Base-by-base conservation (phyloP, 2,329 filamentous ascomycete genomes). In the Neopestalotiopsis clavispora region DNA sequence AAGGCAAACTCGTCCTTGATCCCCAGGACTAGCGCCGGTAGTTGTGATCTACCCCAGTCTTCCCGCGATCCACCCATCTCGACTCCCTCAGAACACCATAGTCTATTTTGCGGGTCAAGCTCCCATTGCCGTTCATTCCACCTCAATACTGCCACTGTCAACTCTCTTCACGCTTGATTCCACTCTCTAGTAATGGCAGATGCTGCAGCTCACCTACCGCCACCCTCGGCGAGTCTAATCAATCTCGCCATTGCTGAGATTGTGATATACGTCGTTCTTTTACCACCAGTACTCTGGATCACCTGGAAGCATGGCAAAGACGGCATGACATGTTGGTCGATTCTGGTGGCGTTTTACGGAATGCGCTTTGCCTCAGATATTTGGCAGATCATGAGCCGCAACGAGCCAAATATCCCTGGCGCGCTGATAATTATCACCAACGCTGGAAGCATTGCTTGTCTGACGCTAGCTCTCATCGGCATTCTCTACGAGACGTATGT, bases 361-460 rank as follows among this genome's bases (percentile, higher is more conserved):
- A 40, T 63, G 60, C 32, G 60, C 20, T 63, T 63, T 42, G 60
- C 60, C 4, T 63, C 60, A n/a, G 60, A 63, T n/a, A 63, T 63
- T 23, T 63, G 38, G 32, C 60, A 63, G 38, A 63, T 63, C 6
- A 42, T 63, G 4, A 23, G 40, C 40, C 60, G 60, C 32, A 63
- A 63, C n/a, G 34, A 63, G 32, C 60, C 60, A 3, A 42, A 63
- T 12, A 23, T 63, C 14, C 60, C 60, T 17, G 38, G 38, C 20
- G 60, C 32, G 9, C 32, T 63, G 60, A 6, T 63, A 9, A 63
- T 63, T 13, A 63, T 63, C 23, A 63, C 60, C 60, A 63, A 63
- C 20, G 60, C 60, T 42, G 60, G 60, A n/a, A 63, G 60, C 60
- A 63, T 63, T 38, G 60, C 60, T 63, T 63, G 60, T 14, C 20